Conservation (phyloP, 2,329 filamentous ascomycete genomes). For the Lithohypha guttulata region DNA sequence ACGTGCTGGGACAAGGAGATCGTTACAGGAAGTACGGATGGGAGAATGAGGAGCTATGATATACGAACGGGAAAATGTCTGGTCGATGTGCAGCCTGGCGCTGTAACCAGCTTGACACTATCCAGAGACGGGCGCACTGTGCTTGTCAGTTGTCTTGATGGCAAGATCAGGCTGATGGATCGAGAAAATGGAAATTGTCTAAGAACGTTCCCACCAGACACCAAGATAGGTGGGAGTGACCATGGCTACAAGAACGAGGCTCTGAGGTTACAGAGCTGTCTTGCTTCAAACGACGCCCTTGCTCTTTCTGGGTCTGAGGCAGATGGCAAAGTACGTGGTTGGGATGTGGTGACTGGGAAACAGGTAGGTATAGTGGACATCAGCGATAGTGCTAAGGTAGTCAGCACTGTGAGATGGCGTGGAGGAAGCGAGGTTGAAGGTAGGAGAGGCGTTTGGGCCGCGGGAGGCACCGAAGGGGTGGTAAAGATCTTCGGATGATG, state of each 20-base stretch:
- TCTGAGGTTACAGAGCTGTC: slow-evolving; percentile 61
- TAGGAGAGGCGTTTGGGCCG: slow-evolving; percentile 18
- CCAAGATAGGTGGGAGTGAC: slow-evolving; percentile 29
- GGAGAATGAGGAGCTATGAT: slow-evolving; percentile 71
- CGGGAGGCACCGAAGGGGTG: slow-evolving; percentile 18
- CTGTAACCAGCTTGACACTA: slow-evolving; percentile 64
- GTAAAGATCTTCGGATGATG: slow-evolving; percentile 17
- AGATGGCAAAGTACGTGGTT: slow-evolving; percentile 60
- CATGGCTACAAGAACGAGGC: slow-evolving; percentile 50
- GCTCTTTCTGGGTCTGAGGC: slow-evolving; percentile 74
- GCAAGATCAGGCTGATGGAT: slow-evolving; percentile 70
- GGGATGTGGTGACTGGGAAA: slow-evolving; percentile 71
- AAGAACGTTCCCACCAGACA: slow-evolving; percentile 50
- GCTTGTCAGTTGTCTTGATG: slow-evolving; percentile 66
- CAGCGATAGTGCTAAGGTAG: slow-evolving; percentile 13
- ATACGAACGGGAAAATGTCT: slow-evolving; percentile 61
- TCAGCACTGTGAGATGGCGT: slow-evolving; percentile 21
- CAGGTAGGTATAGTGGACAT: slow-evolving; percentile 16
- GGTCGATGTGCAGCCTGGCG: slow-evolving; percentile 55
- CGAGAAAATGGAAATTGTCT: slow-evolving; percentile 61
- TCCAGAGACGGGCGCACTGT: slow-evolving; percentile 64
- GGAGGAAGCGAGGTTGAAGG: slow-evolving; percentile 17
- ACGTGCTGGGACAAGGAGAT: slow-evolving; percentile 34
- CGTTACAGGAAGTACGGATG: slow-evolving; percentile 71
- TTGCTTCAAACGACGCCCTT: slow-evolving; percentile 66